Evolutionary conservation across 2,329 filamentous ascomycete genomes (phyloP).

Genomic region (Colletotrichum theobromicola): DNA sequence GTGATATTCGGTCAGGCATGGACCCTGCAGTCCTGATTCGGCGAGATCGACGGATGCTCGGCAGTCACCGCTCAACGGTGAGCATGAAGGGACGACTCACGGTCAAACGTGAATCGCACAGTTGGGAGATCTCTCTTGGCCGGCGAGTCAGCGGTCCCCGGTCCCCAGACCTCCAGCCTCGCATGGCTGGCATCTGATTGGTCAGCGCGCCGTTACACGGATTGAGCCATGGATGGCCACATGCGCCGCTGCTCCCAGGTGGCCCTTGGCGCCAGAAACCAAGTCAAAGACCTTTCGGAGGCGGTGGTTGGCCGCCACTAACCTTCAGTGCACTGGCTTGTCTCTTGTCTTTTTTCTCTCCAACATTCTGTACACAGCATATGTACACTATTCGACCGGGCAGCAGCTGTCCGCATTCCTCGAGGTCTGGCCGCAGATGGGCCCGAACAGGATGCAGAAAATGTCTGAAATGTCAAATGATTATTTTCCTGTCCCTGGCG

Average conservation of each 20-base stretch:
- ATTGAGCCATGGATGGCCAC: conserved; percentile 10
- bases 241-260: conserved; percentile 14
- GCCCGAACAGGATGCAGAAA: neutral
- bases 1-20: neutral
- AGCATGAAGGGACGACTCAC: conserved; percentile 6
- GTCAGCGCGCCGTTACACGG: neutral
- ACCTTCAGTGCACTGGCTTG: neutral
- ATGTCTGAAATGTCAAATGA: neutral
- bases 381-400: neutral
- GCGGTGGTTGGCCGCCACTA: neutral
- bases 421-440: neutral
- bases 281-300: neutral
- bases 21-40: neutral
- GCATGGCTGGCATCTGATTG: conserved; percentile 7
- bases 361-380: neutral
- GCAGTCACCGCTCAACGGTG: conserved; percentile 10
- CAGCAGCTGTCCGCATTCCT: neutral
- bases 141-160: conserved; percentile 19
- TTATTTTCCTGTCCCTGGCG: neutral
- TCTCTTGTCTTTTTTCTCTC: neutral
- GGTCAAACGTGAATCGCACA: conserved; percentile 17
- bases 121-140: conserved; percentile 9
- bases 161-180: conserved; percentile 14
- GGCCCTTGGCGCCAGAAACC: neutral
- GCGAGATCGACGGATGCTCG: conserved; percentile 12